Evolutionary conservation across 2,329 filamentous ascomycete genomes (phyloP), one percentile per base, ranked within the genome.

Genomic region (Microcyclosporella mali): DNA sequence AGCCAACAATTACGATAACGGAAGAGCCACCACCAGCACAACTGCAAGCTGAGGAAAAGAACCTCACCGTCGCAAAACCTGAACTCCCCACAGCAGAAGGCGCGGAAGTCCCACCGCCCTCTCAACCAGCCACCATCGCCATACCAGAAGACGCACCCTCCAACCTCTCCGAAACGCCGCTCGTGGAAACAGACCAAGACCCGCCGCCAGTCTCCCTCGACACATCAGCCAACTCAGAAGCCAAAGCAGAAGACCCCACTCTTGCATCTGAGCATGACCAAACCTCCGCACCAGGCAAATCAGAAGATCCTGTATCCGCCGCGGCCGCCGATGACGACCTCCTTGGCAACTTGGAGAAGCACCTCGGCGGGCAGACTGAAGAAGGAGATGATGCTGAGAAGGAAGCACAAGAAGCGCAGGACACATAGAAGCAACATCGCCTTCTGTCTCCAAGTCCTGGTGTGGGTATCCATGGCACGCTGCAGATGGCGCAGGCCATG

Each of bases 121-220:
- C 21, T 9, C 6, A 25, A 25, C 21, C 21, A 6, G 21, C 21
- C 9, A 25, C 21, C 21, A 4, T 25, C 21, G 21, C 21, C 4
- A 9, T 25, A 4, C 21, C 21, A 4, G 21, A 25, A 25, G 21
- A 25, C 21, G 6, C 21, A 25, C 21, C 56, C 2, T 67, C 66
- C 1, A 70, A 64, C 47, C 70, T 68, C 3, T 66, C 68, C 14
- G 68, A 70, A 15, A 49, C 68, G 19, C 67, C 68, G n/a, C 51
- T 70, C 1, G 61, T 60, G 6, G 60, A 62, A 3, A 56, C 56
- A 8, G 52, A 57, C n/a, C 65, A 67, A 3, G 48, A 51, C 16
- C 45, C 49, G 14, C 41, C 49, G 15, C 41, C 50, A 2, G 9
- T 25, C 21, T 4, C 21, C 21, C 21, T 25, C 21, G 21, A 25